Percentiles rank a stretch among this genome's conserved stretches.
Conservation (phyloP, 2,329 filamentous ascomycete genomes). For the Colletotrichum coccodes region DNA sequence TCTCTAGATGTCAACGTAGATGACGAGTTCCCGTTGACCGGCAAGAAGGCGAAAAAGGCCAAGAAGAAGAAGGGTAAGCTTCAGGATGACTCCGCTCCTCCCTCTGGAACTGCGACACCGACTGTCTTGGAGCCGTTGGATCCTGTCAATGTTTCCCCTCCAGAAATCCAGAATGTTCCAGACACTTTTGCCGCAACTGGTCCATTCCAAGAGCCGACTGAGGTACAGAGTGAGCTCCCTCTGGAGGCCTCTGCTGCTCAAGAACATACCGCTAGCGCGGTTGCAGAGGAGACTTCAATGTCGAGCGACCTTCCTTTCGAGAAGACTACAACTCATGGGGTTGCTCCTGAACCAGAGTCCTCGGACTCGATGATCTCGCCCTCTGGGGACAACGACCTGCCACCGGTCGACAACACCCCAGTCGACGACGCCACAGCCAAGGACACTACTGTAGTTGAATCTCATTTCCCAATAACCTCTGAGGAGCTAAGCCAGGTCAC, state of each 20-base stretch:
- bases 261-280: not conserved
- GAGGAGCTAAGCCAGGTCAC: not conserved
- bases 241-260: not conserved
- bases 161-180: not conserved
- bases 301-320: not conserved
- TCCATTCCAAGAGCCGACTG: not conserved
- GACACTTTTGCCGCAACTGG: not conserved
- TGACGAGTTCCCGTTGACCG: slow-evolving; percentile 25
- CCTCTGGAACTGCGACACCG: slow-evolving; percentile 18
- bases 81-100: not conserved
- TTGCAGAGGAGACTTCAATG: not conserved
- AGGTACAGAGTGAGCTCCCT: not conserved
- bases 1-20: slow-evolving; percentile 27
- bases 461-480: not conserved
- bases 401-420: not conserved
- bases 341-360: not conserved
- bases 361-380: not conserved
- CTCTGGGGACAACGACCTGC: not conserved
- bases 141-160: not conserved
- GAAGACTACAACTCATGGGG: not conserved
- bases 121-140: slow-evolving; percentile 17
- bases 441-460: not conserved
- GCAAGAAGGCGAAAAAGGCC: slow-evolving; percentile 29
- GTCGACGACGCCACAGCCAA: not conserved
- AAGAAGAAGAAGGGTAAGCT: slow-evolving; percentile 30